Conservation (phyloP, 371 early-diverging fungal genomes). For the Mucor circinelloides region DNA sequence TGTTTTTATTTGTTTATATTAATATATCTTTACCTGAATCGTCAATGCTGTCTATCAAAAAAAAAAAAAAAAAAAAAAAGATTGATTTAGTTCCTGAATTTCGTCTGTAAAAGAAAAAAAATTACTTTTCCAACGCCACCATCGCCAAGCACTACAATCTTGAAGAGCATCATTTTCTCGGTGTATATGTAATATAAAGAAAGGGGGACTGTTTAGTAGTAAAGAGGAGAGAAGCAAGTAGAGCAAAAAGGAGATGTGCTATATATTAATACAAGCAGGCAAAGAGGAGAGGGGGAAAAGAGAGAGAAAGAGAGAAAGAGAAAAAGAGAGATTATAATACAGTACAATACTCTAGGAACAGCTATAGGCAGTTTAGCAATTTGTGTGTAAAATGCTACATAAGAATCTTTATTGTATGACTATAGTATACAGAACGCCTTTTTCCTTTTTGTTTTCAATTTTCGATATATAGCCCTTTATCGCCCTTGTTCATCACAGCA, state of each 20-base stretch:
- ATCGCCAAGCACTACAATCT: conserved; percentile 28
- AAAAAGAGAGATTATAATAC: background rate
- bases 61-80: background rate
- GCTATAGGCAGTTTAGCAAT: conserved; percentile 10
- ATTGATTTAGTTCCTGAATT: background rate
- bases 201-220: too few relatives aligned
- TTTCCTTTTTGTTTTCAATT: conserved; percentile 6
- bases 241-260: background rate
- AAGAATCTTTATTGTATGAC: background rate
- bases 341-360: conserved; percentile 2
- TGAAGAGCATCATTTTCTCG: conserved; percentile 20
- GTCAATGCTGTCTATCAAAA: conserved; percentile 58
- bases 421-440: background rate
- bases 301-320: conserved; percentile 1
- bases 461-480: conserved; percentile 13
- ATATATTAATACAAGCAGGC: background rate
- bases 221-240: too few relatives aligned
- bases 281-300: background rate
- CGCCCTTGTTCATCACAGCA: background rate
- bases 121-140: conserved; percentile 30
- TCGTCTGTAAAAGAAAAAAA: background rate
- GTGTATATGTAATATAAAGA: background rate
- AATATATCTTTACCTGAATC: conserved; percentile 47
- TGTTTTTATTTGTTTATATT: conserved; percentile 24
- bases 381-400: background rate